Evolutionary conservation across 129 eudicot species (phyloP), one percentile per base, ranked within the genome.

Genomic region (Saposhnikovia divaricata): DNA sequence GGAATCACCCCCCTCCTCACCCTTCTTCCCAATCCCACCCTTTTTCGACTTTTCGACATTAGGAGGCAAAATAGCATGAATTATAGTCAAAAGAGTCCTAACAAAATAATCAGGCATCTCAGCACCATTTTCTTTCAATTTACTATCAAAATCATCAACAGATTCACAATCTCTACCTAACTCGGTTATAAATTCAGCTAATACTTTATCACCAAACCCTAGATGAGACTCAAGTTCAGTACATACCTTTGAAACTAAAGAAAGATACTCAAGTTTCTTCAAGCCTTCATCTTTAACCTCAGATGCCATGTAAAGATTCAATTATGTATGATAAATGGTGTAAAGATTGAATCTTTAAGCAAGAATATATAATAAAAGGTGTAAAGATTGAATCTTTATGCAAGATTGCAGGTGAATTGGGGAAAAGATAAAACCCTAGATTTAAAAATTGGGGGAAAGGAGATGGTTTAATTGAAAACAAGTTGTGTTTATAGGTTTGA

Each of bases 81-180:
- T 90, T n/a, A 92, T 89, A 2, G 86, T 90, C 19, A 92, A 84
- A 79, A 95, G 50, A 13, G 97, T 95, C 0, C 85, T 82, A 13
- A 90, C 97, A 51, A 95, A 90, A 81, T 95, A 90, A 95, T 95
- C 98, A 9, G 96, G 98, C 89, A 95, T 81, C 69, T 95, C 97
- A 6, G 96, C 96, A 3, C 95, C 97, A 50, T 88, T 83, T 78
- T 90, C 85, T 69, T 90, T 90, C 88, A 92, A 82, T n/a, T 92
- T 83, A 14, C 25, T n/a, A 84, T 92, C 92, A 45, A 92, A 95
- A 59, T 86, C 88, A 47, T 87, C 91, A 19, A 89, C 95, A 0
- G 88, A 85, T 19, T 83, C 85, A 21, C 96, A 92, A 5, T 87
- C 76, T 3, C 90, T 66, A 9, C 97, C 99, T 25, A 95, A 16